Evolutionary conservation across 2,329 filamentous ascomycete genomes (phyloP).

Genomic region (Stagonosporopsis cucurbitacearum): DNA sequence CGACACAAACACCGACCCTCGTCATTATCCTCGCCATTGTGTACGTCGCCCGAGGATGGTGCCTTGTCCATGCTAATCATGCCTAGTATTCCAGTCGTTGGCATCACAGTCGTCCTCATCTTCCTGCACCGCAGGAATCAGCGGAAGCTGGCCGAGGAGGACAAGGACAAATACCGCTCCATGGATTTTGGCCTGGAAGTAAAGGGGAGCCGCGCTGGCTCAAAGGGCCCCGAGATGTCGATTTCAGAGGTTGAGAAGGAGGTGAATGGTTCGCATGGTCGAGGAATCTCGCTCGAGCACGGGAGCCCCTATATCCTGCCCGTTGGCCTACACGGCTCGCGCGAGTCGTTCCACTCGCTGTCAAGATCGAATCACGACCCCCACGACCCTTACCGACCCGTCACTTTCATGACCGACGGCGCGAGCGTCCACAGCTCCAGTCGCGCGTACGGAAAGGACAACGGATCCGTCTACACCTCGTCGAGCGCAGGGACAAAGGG

Average conservation of each 20-base stretch:
- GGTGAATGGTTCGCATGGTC: constrained; percentile 43
- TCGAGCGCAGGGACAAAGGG: constrained; percentile 57
- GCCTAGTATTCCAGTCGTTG: constrained; percentile 74
- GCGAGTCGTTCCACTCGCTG: constrained; percentile 85
- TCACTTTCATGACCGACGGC: constrained; percentile 61
- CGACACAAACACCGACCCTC: constrained; percentile 40
- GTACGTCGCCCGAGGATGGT: constrained; percentile 29
- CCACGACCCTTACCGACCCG: constrained; percentile 83
- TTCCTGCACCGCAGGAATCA: constrained; percentile 81
- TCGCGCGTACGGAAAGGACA: constrained; percentile 45
- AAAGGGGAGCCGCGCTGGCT: constrained; percentile 44
- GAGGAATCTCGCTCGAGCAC: constrained; percentile 67
- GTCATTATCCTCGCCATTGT: constrained; percentile 44
- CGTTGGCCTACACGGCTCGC: constrained; percentile 76
- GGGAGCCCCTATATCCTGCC: constrained; percentile 94
- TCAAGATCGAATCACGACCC: constrained; percentile 75
- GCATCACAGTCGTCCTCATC: constrained; percentile 70
- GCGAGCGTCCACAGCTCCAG: constrained; percentile 43
- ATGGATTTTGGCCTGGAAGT: constrained; percentile 87
- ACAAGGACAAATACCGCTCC: constrained; percentile 88
- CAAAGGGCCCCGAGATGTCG: constrained; percentile 59
- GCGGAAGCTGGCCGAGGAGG: constrained; percentile 75
- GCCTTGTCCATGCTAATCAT: constrained; percentile 30
- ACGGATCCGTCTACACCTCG: constrained; percentile 59
- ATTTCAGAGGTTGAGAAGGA: constrained; percentile 61